Evolutionary conservation across 352 stramenopile species (phyloP).

Genomic region (Elongisporangium anandrum): DNA sequence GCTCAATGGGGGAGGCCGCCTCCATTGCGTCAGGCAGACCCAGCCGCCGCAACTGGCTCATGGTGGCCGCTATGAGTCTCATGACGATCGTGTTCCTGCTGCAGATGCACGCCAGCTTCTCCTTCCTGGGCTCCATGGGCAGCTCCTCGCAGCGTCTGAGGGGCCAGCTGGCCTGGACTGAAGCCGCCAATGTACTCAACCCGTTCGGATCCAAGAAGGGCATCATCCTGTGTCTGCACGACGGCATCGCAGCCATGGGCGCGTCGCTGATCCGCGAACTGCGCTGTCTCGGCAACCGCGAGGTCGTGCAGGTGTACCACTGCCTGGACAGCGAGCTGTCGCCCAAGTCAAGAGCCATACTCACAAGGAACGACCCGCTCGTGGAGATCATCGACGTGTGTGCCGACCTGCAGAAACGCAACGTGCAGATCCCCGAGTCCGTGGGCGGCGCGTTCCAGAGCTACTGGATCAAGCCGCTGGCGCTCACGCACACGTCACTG

Average conservation of each 20-base stretch:
- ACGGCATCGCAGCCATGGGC: constrained; percentile 22
- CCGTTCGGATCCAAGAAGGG: constrained; percentile 2
- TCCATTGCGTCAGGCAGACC: neutral
- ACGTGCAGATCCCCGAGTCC: constrained; percentile 20
- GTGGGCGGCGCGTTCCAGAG: constrained; percentile 35
- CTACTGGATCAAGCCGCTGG: constrained; percentile 65
- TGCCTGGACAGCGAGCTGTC: constrained; percentile 31
- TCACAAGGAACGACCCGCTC: constrained; percentile 12
- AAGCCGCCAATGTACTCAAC: neutral
- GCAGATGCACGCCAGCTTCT: neutral
- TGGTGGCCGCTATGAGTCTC: neutral
- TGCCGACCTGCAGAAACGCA: constrained; percentile 19
- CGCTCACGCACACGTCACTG: constrained; percentile 44
- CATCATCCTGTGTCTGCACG: constrained; percentile 31
- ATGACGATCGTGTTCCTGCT: neutral
- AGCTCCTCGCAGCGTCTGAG: neutral
- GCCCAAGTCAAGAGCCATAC: constrained; percentile 9
- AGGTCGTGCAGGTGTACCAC: constrained; percentile 36
- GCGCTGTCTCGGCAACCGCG: constrained; percentile 32
- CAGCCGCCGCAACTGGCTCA: neutral
- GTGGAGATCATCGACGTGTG: constrained; percentile 54
- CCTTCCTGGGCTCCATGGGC: neutral
- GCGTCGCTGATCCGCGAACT: constrained; percentile 40
- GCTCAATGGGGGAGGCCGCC: neutral
- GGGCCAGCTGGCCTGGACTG: neutral